Percentiles rank a stretch among this genome's conserved stretches.
phyloP scores from a whole-genome alignment of 1,284 basidiomycete species.

The Takashimella tepidaria region DNA sequence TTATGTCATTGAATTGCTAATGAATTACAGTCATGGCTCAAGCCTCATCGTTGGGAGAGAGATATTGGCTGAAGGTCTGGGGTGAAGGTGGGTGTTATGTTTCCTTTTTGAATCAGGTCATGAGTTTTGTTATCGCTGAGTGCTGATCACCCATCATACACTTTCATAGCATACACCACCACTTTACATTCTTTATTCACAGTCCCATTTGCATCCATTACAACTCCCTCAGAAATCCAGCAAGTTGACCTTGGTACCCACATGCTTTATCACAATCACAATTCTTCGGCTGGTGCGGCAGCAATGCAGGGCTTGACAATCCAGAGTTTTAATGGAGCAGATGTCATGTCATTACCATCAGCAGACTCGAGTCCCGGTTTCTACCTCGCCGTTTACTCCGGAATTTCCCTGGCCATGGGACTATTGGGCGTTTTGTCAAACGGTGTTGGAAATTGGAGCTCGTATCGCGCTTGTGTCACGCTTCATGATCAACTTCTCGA shows the following conservation, averaged over 20 bases:
- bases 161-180: slow-evolving; percentile 33
- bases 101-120: no score
- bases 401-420: slow-evolving; percentile 32
- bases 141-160: no score
- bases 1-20: slow-evolving; percentile 7
- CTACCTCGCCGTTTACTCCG: slow-evolving; percentile 48
- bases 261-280: slow-evolving; percentile 20
- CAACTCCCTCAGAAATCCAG: slow-evolving; percentile 10
- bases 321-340: no score
- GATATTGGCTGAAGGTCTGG: slow-evolving; percentile 67
- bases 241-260: slow-evolving; percentile 23
- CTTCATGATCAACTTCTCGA: slow-evolving; percentile 42
- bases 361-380: slow-evolving; percentile 45
- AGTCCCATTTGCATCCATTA: slow-evolving; percentile 12
- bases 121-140: no score
- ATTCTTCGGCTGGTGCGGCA: not conserved
- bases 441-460: slow-evolving; percentile 46
- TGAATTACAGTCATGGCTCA: slow-evolving; percentile 35
- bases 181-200: slow-evolving; percentile 19
- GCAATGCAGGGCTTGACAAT: slow-evolving; percentile 1
- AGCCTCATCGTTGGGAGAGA: slow-evolving; percentile 52
- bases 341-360: slow-evolving; percentile 36
- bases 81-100: slow-evolving; percentile 45
- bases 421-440: slow-evolving; percentile 37
- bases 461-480: slow-evolving; percentile 52